Conservation (phyloP, 306 rosid species). For the Pyrus bretschneideri region DNA sequence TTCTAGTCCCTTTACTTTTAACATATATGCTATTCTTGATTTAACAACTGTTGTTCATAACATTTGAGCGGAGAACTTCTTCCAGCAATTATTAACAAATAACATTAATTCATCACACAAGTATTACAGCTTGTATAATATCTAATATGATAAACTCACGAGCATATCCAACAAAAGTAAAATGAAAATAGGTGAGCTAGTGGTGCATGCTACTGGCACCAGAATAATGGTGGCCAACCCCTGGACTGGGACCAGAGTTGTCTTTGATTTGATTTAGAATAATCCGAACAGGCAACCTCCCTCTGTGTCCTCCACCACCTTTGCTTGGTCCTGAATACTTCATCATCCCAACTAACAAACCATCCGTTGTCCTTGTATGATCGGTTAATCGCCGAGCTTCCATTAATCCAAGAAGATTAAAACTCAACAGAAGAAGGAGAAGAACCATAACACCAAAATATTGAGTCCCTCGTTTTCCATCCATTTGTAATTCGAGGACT, state of each 20-base stretch:
- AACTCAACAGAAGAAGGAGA: constrained; percentile 14
- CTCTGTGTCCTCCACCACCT: constrained; percentile 37
- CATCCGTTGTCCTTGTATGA: not conserved
- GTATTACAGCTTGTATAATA: not conserved
- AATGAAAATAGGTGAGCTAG: not conserved
- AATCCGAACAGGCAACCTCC: not conserved
- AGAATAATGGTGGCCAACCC: constrained; percentile 20
- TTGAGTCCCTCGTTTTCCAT: not conserved
- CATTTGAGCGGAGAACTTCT: not conserved
- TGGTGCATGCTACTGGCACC: not conserved
- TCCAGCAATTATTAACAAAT: not conserved
- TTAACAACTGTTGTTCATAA: not conserved
- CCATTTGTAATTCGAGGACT: constrained; percentile 4
- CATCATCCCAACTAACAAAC: constrained; percentile 15
- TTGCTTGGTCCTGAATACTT: constrained; percentile 47
- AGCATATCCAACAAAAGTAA: not conserved
- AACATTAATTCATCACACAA: not conserved
- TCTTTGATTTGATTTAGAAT: not conserved
- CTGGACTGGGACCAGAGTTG: constrained; percentile 33
- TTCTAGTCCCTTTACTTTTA: too few species aligned
- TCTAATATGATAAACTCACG: not conserved
- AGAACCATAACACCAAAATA: constrained; percentile 1
- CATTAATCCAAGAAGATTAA: not conserved
- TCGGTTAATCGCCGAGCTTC: constrained; percentile 21
- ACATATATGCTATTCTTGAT: too few species aligned